Percentiles rank a stretch among this genome's conserved stretches.
Conservation (phyloP, 106 monocot species). For the Acorus calamus region DNA sequence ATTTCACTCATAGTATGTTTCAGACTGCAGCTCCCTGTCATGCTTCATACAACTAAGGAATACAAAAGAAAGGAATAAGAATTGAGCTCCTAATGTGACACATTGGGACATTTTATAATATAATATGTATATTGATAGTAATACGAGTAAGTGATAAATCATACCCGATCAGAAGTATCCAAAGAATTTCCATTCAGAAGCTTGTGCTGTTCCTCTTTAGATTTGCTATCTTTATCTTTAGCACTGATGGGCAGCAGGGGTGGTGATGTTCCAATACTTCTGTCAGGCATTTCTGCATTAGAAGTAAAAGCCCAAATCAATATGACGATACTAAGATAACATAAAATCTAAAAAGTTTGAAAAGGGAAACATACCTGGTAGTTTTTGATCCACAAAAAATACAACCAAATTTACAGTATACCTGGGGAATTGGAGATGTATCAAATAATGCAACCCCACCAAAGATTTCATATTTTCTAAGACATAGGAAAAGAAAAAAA, state of each 20-base stretch:
- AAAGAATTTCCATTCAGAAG: constrained; percentile 52
- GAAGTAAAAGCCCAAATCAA: neutral
- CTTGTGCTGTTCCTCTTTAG: constrained; percentile 51
- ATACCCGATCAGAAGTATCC: constrained; percentile 66
- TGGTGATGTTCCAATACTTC: constrained; percentile 18
- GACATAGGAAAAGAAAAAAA: neutral
- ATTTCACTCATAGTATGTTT: too few species aligned
- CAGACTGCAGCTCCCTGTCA: too few species aligned
- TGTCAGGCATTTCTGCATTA: constrained; percentile 72
- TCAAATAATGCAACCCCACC: neutral
- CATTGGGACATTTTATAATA: too few species aligned
- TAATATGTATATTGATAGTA: too few species aligned
- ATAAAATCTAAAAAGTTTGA: neutral
- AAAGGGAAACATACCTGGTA: constrained; percentile 40
- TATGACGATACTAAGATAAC: neutral
- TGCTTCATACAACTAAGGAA: too few species aligned
- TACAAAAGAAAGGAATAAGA: too few species aligned
- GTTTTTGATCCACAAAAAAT: constrained; percentile 70
- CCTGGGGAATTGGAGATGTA: constrained; percentile 23
- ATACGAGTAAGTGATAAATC: too few species aligned
- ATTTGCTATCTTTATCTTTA: constrained; percentile 57
- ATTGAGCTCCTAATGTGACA: too few species aligned
- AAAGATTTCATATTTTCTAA: neutral
- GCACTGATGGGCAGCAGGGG: constrained; percentile 47
- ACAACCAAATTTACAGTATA: constrained; percentile 92